These are phyloP conservation scores for Collybia mongolica DNA, from an alignment of 768 basidiomycete genomes.

Conservation along the genomic window DNA sequence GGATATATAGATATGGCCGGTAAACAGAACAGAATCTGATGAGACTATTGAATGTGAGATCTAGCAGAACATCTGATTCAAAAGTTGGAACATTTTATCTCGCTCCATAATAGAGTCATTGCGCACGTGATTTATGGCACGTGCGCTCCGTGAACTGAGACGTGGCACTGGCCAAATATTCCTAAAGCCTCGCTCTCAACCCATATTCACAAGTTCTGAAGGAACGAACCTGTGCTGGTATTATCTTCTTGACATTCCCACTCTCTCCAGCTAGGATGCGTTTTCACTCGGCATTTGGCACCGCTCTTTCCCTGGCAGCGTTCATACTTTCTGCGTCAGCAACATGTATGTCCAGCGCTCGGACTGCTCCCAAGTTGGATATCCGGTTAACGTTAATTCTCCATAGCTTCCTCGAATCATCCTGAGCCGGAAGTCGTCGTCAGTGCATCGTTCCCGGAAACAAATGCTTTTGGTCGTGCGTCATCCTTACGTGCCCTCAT, in stretches of 20 bases:
- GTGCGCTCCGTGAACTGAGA: slow-evolving; percentile 5
- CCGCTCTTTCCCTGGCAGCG: slow-evolving; percentile 9
- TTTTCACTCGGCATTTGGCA: slow-evolving; percentile 11
- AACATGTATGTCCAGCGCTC: slow-evolving; percentile 12
- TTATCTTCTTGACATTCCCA: background rate
- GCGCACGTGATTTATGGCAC: background rate
- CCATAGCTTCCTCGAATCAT: slow-evolving; percentile 16
- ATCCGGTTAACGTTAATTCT: background rate
- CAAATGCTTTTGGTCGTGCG: slow-evolving; percentile 77
- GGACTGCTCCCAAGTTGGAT: slow-evolving; percentile 1
- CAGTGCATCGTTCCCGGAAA: slow-evolving; percentile 62
- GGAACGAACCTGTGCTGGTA: no score
- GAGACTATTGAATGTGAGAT: no score
- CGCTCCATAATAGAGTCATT: no score
- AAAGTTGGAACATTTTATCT: no score
- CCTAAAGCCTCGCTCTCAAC: no score
- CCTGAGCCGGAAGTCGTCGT: slow-evolving; percentile 54
- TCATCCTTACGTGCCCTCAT: slow-evolving; percentile 13
- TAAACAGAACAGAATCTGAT: no score
- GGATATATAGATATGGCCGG: no score
- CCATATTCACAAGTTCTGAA: background rate
- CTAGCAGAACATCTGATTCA: no score
- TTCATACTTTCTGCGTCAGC: slow-evolving; percentile 15
- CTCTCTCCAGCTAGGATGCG: slow-evolving; percentile 15
- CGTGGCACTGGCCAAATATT: slow-evolving; percentile 18